Evolutionary conservation across 192 early-diverging fungal genomes (phyloP).

Genomic region (Chytriomyces hyalinus): DNA sequence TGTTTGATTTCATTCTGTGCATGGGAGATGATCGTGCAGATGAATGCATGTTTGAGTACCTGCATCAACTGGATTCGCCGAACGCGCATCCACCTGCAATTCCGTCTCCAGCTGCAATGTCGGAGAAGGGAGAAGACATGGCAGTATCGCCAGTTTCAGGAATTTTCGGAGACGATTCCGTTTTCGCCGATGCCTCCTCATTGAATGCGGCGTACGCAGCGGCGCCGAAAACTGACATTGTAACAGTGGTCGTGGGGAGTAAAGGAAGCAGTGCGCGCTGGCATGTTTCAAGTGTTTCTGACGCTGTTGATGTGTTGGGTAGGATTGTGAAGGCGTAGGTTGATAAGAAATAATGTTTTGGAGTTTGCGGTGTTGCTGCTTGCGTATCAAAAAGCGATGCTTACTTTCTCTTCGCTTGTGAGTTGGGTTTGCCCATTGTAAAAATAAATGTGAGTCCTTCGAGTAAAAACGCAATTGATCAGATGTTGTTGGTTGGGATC

Average conservation of each 20-base stretch:
- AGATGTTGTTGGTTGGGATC: too few relatives aligned
- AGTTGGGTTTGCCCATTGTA: too few relatives aligned
- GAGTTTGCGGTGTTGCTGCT: too few relatives aligned
- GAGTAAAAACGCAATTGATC: too few relatives aligned
- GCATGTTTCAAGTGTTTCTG: constrained; percentile 42
- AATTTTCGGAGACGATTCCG: neutral
- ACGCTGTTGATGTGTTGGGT: constrained; percentile 45
- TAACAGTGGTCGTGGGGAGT: constrained; percentile 54
- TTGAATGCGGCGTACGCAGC: constrained; percentile 15
- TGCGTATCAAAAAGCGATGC: too few relatives aligned
- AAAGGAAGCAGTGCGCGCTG: constrained; percentile 55
- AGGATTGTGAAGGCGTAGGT: too few relatives aligned
- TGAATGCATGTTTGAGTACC: constrained; percentile 80
- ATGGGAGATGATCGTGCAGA: constrained; percentile 81
- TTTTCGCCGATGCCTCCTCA: neutral
- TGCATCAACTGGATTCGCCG: constrained; percentile 44
- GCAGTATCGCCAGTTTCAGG: constrained; percentile 1
- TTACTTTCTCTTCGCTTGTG: too few relatives aligned
- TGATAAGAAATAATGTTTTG: too few relatives aligned
- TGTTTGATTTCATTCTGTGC: constrained; percentile 69
- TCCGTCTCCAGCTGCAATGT: constrained; percentile 7
- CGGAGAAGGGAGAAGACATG: neutral
- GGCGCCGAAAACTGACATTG: constrained; percentile 17
- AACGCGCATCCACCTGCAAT: neutral
- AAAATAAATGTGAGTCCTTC: too few relatives aligned